Base-by-base conservation (phyloP, 768 basidiomycete species). In the Tricholoma flavovirens region DNA sequence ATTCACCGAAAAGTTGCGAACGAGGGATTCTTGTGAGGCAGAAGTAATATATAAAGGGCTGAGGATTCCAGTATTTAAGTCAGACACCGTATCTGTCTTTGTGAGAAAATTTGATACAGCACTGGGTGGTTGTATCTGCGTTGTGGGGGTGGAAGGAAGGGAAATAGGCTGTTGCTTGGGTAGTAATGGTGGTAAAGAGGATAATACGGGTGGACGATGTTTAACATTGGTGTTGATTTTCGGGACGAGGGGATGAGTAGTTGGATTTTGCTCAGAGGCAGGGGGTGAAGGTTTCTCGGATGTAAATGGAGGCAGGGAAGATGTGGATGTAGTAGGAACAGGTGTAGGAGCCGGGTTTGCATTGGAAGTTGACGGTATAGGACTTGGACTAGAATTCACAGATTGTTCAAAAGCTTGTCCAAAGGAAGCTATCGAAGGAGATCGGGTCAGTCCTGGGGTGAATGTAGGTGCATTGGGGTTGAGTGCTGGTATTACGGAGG, bases 61-160 rank as follows among this genome's bases (percentile, higher is more conserved):
- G 33, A 80, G 62, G 8, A 75, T 69, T 42, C 74, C 78, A 42
- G 67, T 66, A 50, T 61, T 68, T 2, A 54, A 42, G 40, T 61
- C 66, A 33, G 64, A 61, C 15, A 50, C 55, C 5, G 66, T 60
- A 10, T 62, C 61, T 50, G 65, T 55, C 58, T 58, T 63, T 59
- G 65, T 59, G 19, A 77, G 56, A 54, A 72, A 69, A 11, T 64
- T 67, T 2, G 73, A 57, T 1, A 73, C 61, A 11, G 71, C 69
- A 49, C 71, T 75, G 14, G 65, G 62, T 10, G 67, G 70, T 48
- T 62, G 60, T 55, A 58, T 55, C 17, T 55, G 58, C 8, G 68
- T 62, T 17, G 73, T 73, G 4, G 80, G 78, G 1, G 80, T 81
- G 0, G 74, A 66, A 5, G 79, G 79, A 2, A 81, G 68, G 6